Evolutionary conservation across 768 basidiomycete genomes (phyloP).

Genomic region (Serendipita vermifera): DNA sequence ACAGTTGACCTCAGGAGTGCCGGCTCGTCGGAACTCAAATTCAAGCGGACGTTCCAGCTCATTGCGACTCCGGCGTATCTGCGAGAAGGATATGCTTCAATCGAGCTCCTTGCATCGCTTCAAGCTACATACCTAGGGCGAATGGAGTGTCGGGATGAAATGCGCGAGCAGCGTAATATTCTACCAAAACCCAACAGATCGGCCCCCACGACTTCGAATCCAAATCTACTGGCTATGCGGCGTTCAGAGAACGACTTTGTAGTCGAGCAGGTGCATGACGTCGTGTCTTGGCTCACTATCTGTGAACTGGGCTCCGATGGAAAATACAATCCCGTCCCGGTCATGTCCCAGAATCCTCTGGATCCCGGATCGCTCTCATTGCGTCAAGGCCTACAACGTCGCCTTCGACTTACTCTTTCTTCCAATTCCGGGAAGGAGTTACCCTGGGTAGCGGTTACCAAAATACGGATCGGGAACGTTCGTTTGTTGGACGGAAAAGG

Average conservation of each 20-base stretch:
- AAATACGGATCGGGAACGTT: constrained; percentile 68
- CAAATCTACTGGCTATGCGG: constrained; percentile 55
- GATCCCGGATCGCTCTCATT: constrained; percentile 80
- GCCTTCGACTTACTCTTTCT: constrained; percentile 58
- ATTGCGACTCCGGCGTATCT: constrained; percentile 59
- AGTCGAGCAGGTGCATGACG: constrained; percentile 75
- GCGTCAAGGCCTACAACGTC: constrained; percentile 87
- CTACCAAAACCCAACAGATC: constrained; percentile 10
- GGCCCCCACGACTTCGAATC: constrained; percentile 2
- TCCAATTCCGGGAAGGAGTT: constrained; percentile 85
- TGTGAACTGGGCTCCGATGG: constrained; percentile 80
- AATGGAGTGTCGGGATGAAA: constrained; percentile 86
- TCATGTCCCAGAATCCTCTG: constrained; percentile 51
- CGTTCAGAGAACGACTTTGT: constrained; percentile 89
- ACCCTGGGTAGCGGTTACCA: constrained; percentile 71
- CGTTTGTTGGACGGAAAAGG: constrained; percentile 77
- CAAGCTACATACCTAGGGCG: constrained; percentile 76
- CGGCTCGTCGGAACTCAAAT: constrained; percentile 65
- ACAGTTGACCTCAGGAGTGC: constrained; percentile 59
- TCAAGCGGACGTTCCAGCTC: constrained; percentile 71
- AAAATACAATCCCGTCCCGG: constrained; percentile 69
- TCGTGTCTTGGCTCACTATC: constrained; percentile 78
- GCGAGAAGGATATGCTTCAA: constrained; percentile 61
- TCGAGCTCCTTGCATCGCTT: constrained; percentile 82
- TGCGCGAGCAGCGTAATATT: constrained; percentile 57